A percentile compares a stretch with the other conserved stretches of the same genome.
Evolutionary conservation across 2,329 filamentous ascomycete genomes (phyloP).

Genomic region (Cytospora mali): DNA sequence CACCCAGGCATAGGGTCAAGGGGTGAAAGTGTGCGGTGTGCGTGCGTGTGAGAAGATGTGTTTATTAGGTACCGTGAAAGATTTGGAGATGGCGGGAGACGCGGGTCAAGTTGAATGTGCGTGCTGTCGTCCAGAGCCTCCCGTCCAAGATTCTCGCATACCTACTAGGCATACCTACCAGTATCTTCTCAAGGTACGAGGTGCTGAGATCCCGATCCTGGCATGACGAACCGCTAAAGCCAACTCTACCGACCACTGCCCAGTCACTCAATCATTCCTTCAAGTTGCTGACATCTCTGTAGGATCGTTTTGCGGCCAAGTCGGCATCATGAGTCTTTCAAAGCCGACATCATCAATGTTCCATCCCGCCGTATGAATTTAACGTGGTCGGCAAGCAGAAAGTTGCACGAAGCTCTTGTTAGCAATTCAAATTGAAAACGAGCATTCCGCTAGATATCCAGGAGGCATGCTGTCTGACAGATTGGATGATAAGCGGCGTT

Average conservation of each 20-base stretch:
- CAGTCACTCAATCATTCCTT: background rate
- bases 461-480: background rate
- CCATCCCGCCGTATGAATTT: background rate
- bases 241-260: background rate
- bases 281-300: background rate
- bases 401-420: background rate
- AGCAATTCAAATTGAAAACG: background rate
- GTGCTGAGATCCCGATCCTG: background rate
- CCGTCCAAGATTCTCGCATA: conserved; percentile 2
- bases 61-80: background rate
- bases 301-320: background rate
- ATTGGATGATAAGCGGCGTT: background rate
- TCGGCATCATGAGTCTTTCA: background rate
- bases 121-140: conserved; percentile 14
- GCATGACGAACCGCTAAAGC: background rate
- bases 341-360: background rate
- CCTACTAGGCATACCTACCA: background rate
- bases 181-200: background rate
- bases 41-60: too few species aligned
- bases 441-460: background rate
- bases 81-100: background rate
- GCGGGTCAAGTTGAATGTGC: conserved; percentile 5
- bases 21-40: conserved; percentile 1
- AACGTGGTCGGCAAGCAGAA: background rate
- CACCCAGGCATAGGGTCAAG: background rate